Evolutionary conservation across 148 eudicot species (phyloP).

Genomic region (Rhododendron williamsianum): DNA sequence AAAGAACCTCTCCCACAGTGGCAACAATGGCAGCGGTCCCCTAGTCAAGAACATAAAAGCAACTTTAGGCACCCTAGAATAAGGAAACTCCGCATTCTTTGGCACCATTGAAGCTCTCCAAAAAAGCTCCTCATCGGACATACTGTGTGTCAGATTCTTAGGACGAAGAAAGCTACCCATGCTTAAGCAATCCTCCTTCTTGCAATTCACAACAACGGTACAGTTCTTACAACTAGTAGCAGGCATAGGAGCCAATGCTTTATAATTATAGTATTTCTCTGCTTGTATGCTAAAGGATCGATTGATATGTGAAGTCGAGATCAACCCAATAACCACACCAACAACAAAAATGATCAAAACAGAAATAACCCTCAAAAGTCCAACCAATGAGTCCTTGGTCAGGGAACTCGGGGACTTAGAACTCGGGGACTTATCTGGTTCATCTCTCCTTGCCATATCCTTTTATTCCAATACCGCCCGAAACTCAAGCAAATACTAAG

Average conservation of each 20-base stretch:
- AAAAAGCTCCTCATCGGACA: conserved; percentile 32
- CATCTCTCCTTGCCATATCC: conserved; percentile 30
- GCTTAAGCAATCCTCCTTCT: conserved; percentile 29
- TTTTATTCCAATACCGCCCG: not conserved
- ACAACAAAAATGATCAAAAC: conserved; percentile 50
- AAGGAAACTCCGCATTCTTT: conserved; percentile 44
- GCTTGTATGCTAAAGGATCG: conserved; percentile 28
- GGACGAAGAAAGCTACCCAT: conserved; percentile 40
- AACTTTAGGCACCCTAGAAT: conserved; percentile 52
- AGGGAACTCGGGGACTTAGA: conserved; percentile 5
- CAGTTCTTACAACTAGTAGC: conserved; percentile 9
- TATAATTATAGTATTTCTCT: conserved; percentile 21
- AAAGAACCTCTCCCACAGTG: conserved; percentile 84
- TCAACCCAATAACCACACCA: conserved; percentile 64
- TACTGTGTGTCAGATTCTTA: conserved; percentile 36
- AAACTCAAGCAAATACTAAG: not conserved
- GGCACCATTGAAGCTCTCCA: conserved; percentile 63
- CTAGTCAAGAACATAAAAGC: conserved; percentile 84
- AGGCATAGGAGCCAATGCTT: conserved; percentile 7
- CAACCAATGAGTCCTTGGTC: conserved; percentile 46
- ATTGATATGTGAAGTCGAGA: conserved; percentile 60
- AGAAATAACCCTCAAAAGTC: conserved; percentile 37
- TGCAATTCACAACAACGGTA: conserved; percentile 22
- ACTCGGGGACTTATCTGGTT: conserved; percentile 17
- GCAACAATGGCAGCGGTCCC: conserved; percentile 66